phyloP scores from a whole-genome alignment of 306 rosid genomes.

The Leucaena leucocephala region DNA sequence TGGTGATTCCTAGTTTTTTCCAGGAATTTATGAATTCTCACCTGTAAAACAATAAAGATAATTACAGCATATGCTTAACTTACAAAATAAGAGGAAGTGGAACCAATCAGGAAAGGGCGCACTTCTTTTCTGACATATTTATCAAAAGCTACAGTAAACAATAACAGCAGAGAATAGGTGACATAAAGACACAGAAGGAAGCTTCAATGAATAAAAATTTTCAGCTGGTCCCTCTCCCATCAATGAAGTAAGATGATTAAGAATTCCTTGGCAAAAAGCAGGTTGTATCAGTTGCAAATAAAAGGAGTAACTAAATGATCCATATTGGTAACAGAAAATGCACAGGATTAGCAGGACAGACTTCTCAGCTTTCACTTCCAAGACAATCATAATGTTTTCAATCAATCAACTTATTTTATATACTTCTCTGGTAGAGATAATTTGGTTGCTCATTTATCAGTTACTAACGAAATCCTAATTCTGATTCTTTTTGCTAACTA shows the following conservation, averaged over 20 bases:
- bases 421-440: background rate
- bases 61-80: slow-evolving; percentile 20
- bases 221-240: too few relatives aligned
- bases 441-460: background rate
- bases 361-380: too few relatives aligned
- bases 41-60: slow-evolving; percentile 45
- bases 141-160: slow-evolving; percentile 2
- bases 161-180: slow-evolving; percentile 7
- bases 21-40: slow-evolving; percentile 64
- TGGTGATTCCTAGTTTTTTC: slow-evolving; percentile 58
- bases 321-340: background rate
- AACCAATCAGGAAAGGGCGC: slow-evolving; percentile 18
- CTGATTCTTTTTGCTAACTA: background rate
- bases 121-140: too few relatives aligned
- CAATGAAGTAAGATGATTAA: too few relatives aligned
- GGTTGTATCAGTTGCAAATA: background rate
- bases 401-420: background rate
- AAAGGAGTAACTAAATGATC: background rate
- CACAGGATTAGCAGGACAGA: too few relatives aligned
- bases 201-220: slow-evolving; percentile 5
- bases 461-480: background rate
- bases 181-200: slow-evolving; percentile 21
- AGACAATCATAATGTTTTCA: background rate
- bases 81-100: slow-evolving; percentile 20
- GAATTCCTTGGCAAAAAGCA: background rate